Evolutionary conservation across 208 protist species (phyloP), one percentile per base, ranked within the genome.

Genomic region (Crithidia fasciculata): DNA sequence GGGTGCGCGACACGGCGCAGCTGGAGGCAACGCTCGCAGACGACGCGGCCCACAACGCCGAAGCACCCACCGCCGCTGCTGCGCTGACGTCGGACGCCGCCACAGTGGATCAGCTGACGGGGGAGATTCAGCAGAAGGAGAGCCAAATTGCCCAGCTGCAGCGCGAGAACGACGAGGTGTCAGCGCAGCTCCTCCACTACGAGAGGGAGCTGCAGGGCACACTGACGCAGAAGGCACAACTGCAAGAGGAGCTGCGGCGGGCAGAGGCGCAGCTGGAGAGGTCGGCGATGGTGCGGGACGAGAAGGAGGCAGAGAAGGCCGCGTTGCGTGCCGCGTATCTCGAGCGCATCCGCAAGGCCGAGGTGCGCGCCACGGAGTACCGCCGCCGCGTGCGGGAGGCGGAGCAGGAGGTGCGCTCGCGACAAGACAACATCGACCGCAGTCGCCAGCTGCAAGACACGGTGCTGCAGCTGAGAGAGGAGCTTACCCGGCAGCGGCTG

Each of bases 201-300:
- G 74, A 82, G 69, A 61, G 41, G 12, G 69, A 62, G 15, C 71
- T 89, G 50, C 50, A 74, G 36, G 53, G 69, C 43, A 76, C 80
- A 10, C 56, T 73, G 6, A n/a, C 66, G 9, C 72, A 72, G 28
- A 84, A 86, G 65, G 62, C 57, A 4, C 55, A 40, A 12, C 76
- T 91, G 47, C 73, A 78, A 45, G 76, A 80, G 41, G 86, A 95
- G 54, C 68, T 91, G 54, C 62, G 58, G n/a, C 50, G 54, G 37
- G 80, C 82, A 13, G 82, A 86, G 72, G 62, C 57, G 44, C 69
- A 65, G 49, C 70, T 91, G 37, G 86, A 88, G 81, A 62, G 57
- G 50, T 84, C 85, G 3, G 78, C 82, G 81, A 78, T 87, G 71
- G 79, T 76, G 40, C 53, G 55, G 8, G 55, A 84, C 41, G 57